phyloP scores from a whole-genome alignment of 345 rosid species.

The Euphorbia peplus region DNA sequence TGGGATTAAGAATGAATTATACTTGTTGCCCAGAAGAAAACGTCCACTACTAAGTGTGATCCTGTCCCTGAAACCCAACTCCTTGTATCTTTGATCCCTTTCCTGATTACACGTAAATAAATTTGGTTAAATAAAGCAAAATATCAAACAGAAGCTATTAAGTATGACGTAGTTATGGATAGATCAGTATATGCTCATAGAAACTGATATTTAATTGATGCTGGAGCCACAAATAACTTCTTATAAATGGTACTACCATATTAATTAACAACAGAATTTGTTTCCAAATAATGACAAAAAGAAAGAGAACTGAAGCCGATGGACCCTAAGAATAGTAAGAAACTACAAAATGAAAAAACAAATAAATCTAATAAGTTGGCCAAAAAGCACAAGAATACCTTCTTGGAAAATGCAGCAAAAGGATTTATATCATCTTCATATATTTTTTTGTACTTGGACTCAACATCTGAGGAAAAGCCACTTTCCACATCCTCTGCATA shows the following conservation, averaged over 20 bases:
- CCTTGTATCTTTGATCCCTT: conserved; percentile 94
- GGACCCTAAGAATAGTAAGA: neutral
- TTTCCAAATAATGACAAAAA: neutral
- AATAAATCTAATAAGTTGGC: neutral
- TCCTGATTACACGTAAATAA: conserved; percentile 41
- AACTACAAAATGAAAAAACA: neutral
- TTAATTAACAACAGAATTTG: neutral
- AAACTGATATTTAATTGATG: neutral
- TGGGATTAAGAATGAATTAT: conserved; percentile 16
- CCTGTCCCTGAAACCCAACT: conserved; percentile 91
- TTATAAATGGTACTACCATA: no score
- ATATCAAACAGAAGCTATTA: neutral
- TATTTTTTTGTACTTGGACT: conserved; percentile 97
- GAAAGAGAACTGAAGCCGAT: neutral
- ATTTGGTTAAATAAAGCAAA: conserved; percentile 10
- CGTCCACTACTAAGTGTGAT: conserved; percentile 94
- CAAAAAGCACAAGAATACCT: conserved; percentile 39
- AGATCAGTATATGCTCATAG: no score
- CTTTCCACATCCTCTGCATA: conserved; percentile 84
- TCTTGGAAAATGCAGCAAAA: conserved; percentile 95
- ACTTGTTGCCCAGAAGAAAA: conserved; percentile 92
- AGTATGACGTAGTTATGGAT: neutral
- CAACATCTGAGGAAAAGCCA: conserved; percentile 89
- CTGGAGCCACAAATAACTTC: neutral
- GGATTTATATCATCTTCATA: conserved; percentile 98